Percentiles rank a stretch among this genome's conserved stretches.
phyloP scores from a whole-genome alignment of 192 early-diverging fungal genomes.

The Dissophora globulifera region DNA sequence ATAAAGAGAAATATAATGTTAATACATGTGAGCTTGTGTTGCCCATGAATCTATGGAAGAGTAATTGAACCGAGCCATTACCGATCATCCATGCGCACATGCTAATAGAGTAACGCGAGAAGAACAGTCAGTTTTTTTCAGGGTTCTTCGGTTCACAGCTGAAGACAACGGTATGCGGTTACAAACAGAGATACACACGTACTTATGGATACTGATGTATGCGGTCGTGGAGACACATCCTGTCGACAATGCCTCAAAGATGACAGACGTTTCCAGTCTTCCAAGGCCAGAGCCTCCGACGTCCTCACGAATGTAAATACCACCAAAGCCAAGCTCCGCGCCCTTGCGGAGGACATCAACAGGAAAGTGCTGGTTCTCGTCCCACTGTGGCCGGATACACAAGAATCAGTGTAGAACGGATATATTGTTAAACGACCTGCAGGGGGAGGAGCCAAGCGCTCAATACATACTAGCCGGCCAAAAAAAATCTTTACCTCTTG shows the following conservation, averaged over 20 bases:
- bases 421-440: background rate
- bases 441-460: no score
- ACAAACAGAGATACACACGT: no score
- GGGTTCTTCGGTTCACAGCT: no score
- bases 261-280: constrained; percentile 61
- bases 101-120: no score
- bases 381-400: constrained; percentile 54
- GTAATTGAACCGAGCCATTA: background rate
- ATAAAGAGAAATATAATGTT: background rate
- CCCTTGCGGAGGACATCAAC: constrained; percentile 59
- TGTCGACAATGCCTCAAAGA: constrained; percentile 66
- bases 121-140: no score
- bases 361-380: constrained; percentile 61
- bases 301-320: constrained; percentile 56
- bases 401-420: background rate
- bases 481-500: constrained; percentile 60
- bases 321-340: constrained; percentile 68
- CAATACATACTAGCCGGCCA: background rate
- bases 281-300: constrained; percentile 62
- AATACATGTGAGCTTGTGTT: background rate
- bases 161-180: no score
- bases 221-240: constrained; percentile 66
- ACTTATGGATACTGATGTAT: constrained; percentile 69
- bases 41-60: no score
- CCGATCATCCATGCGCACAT: constrained; percentile 71